phyloP scores from a whole-genome alignment of 257 asterid species.

The Fraxinus anomala region DNA sequence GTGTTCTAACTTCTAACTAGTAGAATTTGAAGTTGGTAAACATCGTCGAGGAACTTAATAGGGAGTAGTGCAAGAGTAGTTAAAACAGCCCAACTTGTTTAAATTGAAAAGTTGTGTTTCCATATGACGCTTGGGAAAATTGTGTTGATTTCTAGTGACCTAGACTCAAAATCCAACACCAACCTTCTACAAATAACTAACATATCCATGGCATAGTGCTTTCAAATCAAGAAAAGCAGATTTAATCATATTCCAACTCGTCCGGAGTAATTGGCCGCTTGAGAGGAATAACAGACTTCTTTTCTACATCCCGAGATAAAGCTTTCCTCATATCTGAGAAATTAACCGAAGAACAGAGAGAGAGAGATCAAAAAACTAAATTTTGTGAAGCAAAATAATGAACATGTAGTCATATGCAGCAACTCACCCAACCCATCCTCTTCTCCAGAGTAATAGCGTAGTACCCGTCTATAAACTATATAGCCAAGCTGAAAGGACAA shows the following conservation, averaged over 20 bases:
- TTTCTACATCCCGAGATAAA: conserved; percentile 81
- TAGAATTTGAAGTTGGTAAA: no score
- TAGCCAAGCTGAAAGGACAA: conserved; percentile 70
- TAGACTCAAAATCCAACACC: background rate
- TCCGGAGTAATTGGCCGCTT: conserved; percentile 92
- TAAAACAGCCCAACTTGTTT: background rate
- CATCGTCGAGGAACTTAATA: no score
- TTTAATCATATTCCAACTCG: conserved; percentile 90
- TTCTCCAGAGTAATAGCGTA: conserved; percentile 94
- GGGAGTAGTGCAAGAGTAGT: background rate
- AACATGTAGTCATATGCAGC: conserved; percentile 11
- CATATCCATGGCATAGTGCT: background rate
- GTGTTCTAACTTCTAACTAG: no score
- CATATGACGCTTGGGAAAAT: background rate
- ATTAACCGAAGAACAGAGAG: background rate
- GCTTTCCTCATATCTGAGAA: conserved; percentile 94
- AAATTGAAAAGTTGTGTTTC: background rate
- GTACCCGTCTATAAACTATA: conserved; percentile 83
- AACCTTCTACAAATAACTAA: background rate
- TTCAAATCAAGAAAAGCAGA: background rate
- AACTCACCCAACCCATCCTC: conserved; percentile 94
- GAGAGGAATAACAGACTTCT: conserved; percentile 86
- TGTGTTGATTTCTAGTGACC: background rate
- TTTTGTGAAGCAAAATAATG: background rate
- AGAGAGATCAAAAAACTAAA: background rate